Evolutionary conservation across 1,284 basidiomycete species (phyloP).

Genomic region (Takashimella koratensis): DNA sequence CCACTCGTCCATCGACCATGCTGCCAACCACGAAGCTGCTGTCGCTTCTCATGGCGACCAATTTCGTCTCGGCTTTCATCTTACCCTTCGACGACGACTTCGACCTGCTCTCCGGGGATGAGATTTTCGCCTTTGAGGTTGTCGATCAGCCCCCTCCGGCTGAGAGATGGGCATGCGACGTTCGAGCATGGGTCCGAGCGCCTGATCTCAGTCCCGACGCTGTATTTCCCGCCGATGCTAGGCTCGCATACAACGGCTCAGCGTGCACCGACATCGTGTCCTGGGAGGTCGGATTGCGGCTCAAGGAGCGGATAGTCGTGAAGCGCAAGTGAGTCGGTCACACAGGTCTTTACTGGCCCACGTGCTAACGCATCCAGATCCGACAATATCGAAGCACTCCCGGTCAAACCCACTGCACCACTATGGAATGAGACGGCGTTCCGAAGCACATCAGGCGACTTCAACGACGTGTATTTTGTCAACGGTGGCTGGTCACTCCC

Average conservation of each 20-base stretch:
- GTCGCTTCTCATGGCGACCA: too few species aligned
- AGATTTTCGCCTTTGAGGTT: too few species aligned
- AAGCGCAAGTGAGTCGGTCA: constrained; percentile 28
- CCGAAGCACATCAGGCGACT: too few species aligned
- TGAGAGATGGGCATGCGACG: constrained; percentile 13
- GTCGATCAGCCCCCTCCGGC: too few species aligned
- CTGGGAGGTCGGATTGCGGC: constrained; percentile 24
- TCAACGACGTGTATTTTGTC: too few species aligned
- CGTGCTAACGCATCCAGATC: not conserved
- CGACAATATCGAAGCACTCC: constrained; percentile 4
- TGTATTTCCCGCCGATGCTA: constrained; percentile 17
- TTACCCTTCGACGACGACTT: too few species aligned
- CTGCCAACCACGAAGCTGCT: too few species aligned
- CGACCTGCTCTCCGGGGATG: too few species aligned
- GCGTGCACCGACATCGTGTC: constrained; percentile 18
- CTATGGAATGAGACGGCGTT: too few species aligned
- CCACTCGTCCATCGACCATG: too few species aligned
- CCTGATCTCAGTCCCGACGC: constrained; percentile 21
- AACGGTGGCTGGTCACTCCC: too few species aligned
- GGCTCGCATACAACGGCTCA: constrained; percentile 20
- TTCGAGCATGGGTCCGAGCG: constrained; percentile 27
- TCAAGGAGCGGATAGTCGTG: constrained; percentile 26
- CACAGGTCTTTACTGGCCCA: not conserved
- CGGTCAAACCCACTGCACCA: constrained; percentile 14
- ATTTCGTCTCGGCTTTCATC: too few species aligned